Conservation (phyloP, 108 stramenopile genomes). For the Cylindrotheca closterium region DNA sequence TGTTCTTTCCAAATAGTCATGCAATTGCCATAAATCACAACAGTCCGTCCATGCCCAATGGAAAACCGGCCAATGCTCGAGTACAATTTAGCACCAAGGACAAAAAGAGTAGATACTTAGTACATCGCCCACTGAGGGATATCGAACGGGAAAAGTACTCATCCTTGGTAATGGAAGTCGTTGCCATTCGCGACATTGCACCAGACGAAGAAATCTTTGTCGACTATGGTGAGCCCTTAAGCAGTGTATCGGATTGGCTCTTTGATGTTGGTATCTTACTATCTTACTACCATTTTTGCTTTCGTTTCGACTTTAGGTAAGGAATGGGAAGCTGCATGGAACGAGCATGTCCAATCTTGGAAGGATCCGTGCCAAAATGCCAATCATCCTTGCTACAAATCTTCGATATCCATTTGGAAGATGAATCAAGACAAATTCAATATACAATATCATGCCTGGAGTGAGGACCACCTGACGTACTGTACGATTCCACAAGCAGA, state of each 20-base stretch:
- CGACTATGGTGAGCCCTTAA: slow-evolving; percentile 59
- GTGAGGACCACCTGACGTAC: slow-evolving; percentile 18
- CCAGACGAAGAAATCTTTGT: slow-evolving; percentile 60
- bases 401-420: slow-evolving; percentile 9
- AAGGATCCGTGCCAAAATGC: slow-evolving; percentile 8
- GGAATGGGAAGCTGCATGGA: slow-evolving; percentile 57
- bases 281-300: no score
- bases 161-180: slow-evolving; percentile 26
- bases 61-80: slow-evolving; percentile 34
- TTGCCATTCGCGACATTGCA: slow-evolving; percentile 35
- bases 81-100: slow-evolving; percentile 37
- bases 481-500: neutral
- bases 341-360: slow-evolving; percentile 26
- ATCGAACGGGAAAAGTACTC: slow-evolving; percentile 21
- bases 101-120: slow-evolving; percentile 25
- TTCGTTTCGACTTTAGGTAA: no score
- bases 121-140: slow-evolving; percentile 25
- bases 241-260: no score
- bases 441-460: slow-evolving; percentile 19
- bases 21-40: slow-evolving; percentile 28
- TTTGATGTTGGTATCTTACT: no score
- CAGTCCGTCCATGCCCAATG: slow-evolving; percentile 4
- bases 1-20: slow-evolving; percentile 24
- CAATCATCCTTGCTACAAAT: slow-evolving; percentile 11
- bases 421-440: slow-evolving; percentile 37